These are phyloP conservation scores for Phylloporus sp. DNA, from an alignment of 768 basidiomycete genomes.

Conservation along the genomic window DNA sequence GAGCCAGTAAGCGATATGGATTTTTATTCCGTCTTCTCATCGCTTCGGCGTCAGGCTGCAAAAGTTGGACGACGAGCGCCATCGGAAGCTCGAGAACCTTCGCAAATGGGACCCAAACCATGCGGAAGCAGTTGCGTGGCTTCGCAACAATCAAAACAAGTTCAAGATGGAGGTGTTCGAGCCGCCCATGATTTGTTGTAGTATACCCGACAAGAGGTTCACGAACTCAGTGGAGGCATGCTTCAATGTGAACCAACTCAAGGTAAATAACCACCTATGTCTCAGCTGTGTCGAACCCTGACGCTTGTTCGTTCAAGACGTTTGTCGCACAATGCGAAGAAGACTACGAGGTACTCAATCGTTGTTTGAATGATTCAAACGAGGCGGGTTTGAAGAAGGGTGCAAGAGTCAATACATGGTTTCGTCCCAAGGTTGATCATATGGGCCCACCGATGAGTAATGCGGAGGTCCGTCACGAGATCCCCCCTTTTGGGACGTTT, in stretches of 20 bases:
- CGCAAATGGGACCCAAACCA: conserved; percentile 53
- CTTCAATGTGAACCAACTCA: conserved; percentile 55
- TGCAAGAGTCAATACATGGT: conserved; percentile 65
- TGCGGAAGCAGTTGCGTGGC: conserved; percentile 66
- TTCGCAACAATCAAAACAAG: conserved; percentile 56
- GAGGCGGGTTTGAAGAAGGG: conserved; percentile 49
- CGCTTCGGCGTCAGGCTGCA: conserved; percentile 40
- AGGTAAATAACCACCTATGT: conserved; percentile 41
- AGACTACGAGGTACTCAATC: conserved; percentile 73
- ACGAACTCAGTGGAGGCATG: conserved; percentile 72
- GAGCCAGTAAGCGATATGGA: conserved; percentile 18
- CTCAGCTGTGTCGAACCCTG: neutral
- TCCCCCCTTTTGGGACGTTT: neutral
- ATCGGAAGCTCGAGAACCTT: conserved; percentile 57
- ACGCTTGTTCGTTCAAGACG: conserved; percentile 43
- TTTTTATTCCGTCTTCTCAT: neutral
- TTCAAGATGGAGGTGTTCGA: conserved; percentile 86
- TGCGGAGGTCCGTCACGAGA: conserved; percentile 49
- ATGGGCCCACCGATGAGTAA: conserved; percentile 50
- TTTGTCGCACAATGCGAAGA: conserved; percentile 82
- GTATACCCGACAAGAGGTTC: conserved; percentile 58
- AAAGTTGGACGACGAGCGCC: conserved; percentile 51
- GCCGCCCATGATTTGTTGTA: conserved; percentile 74
- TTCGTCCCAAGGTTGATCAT: conserved; percentile 41
- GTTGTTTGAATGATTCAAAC: conserved; percentile 59